A percentile compares a stretch with the other conserved stretches of the same genome.
phyloP scores from a whole-genome alignment of 352 stramenopile species.

The Poterioochromonas sp. region DNA sequence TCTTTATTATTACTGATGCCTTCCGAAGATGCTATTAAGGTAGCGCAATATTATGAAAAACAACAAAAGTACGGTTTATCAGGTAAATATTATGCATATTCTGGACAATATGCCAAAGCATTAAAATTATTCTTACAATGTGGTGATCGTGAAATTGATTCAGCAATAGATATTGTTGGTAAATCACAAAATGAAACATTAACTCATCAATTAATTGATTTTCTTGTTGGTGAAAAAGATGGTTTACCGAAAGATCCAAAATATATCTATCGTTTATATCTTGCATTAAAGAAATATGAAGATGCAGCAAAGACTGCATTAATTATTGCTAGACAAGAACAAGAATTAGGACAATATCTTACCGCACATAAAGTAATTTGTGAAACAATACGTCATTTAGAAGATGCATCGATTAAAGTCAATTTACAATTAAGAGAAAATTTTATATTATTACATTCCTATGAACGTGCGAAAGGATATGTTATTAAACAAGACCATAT shows the following conservation, averaged over 20 bases:
- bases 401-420: constrained; percentile 70
- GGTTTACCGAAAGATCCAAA: constrained; percentile 83
- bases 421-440: constrained; percentile 66
- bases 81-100: constrained; percentile 66
- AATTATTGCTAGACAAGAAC: constrained; percentile 82
- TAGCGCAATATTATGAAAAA: constrained; percentile 79
- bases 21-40: constrained; percentile 64
- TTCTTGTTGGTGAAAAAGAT: constrained; percentile 84
- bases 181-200: constrained; percentile 82
- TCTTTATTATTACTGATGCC: too few species aligned
- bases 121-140: constrained; percentile 75
- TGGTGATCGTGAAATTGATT: constrained; percentile 66
- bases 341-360: constrained; percentile 83
- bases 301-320: constrained; percentile 82
- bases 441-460: constrained; percentile 82
- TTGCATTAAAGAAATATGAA: constrained; percentile 82
- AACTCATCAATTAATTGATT: constrained; percentile 85
- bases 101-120: constrained; percentile 75
- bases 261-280: constrained; percentile 85
- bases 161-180: constrained; percentile 80
- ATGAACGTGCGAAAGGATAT: constrained; percentile 82
- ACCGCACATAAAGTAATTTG: constrained; percentile 73
- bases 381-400: constrained; percentile 72
- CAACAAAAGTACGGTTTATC: constrained; percentile 59
- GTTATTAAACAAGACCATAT: constrained; percentile 71